Conservation (phyloP, 495 filamentous ascomycete genomes). For the Penicilliopsis zonata region DNA sequence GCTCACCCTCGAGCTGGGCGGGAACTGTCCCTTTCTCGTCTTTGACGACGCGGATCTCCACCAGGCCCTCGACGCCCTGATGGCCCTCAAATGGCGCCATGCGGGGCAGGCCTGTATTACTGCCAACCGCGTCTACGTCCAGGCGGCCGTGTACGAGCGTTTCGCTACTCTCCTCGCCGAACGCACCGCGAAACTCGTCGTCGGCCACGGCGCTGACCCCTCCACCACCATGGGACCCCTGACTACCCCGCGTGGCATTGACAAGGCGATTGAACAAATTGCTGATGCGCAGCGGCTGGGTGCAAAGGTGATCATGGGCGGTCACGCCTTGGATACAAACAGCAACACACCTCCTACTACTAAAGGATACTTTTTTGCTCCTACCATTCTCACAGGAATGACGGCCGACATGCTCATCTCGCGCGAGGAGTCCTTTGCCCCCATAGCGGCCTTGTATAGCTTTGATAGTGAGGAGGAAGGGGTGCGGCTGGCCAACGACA, state of each 20-base stretch:
- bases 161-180: slow-evolving; percentile 44
- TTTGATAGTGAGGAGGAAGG: slow-evolving; percentile 64
- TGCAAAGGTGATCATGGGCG: slow-evolving; percentile 46
- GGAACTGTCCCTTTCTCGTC: slow-evolving; percentile 63
- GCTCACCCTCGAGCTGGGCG: slow-evolving; percentile 59
- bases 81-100: slow-evolving; percentile 54
- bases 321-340: slow-evolving; percentile 31
- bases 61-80: slow-evolving; percentile 45
- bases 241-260: slow-evolving; percentile 50
- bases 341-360: not conserved
- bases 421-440: slow-evolving; percentile 59
- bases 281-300: slow-evolving; percentile 51
- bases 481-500: slow-evolving; percentile 48
- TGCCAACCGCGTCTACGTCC: slow-evolving; percentile 61
- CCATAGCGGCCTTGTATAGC: slow-evolving; percentile 51
- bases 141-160: slow-evolving; percentile 40
- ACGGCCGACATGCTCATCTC: slow-evolving; percentile 53
- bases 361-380: slow-evolving; percentile 60
- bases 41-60: slow-evolving; percentile 65
- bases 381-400: slow-evolving; percentile 53
- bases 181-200: slow-evolving; percentile 40
- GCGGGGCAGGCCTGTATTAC: slow-evolving; percentile 65
- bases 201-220: slow-evolving; percentile 50
- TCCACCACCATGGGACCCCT: slow-evolving; percentile 56
- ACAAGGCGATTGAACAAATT: slow-evolving; percentile 50